Evolutionary conservation across 768 basidiomycete genomes (phyloP), one percentile per base, ranked within the genome.

Genomic region (Russula sp.): DNA sequence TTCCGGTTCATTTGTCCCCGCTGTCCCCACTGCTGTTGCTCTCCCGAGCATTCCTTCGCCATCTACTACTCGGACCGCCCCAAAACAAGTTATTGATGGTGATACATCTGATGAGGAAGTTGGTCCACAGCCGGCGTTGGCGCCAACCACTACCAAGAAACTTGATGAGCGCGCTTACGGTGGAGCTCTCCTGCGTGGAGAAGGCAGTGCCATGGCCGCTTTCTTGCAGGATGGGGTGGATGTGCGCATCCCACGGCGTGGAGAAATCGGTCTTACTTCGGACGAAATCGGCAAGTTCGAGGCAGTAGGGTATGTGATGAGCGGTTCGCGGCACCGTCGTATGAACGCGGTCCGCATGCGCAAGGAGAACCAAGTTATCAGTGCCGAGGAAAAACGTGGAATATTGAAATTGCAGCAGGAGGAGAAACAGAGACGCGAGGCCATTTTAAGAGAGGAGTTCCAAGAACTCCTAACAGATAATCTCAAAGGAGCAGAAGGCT

Each of bases 291-390:
- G 88, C 6, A 73, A 82, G 71, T 98, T 82, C 75, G 97, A 99
- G 77, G 71, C 79, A 27, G 89, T 89, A 8, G 97, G 97, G 18
- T 99, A 97, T 74, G 97, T 99, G 52, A 99, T 98, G 97, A 94
- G 90, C 69, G 97, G 96, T 50, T 90, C 86, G 70, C 79, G 96
- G 65, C 94, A 99, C 75, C 83, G 90, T 67, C 82, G 94, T 74
- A 99, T 99, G 97, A 99, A 98, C 69, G 96, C 97, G 0, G 96
- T 99, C 49, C 90, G 97, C 64, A 91, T 99, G 86, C 80, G 96
- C 72, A 98, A 98, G 80, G 97, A 99, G 79, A 98, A 99, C 77
- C 97, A 99, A 77, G 95, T 98, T 66, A 99, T 99, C 73, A 92
- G 89, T 70, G 94, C 96, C 1, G 97, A 98, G 76, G 97, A 99